Percentiles rank a stretch among this genome's conserved stretches.
Conservation (phyloP, 1,284 basidiomycete species). For the Ceratobasidium sp. region DNA sequence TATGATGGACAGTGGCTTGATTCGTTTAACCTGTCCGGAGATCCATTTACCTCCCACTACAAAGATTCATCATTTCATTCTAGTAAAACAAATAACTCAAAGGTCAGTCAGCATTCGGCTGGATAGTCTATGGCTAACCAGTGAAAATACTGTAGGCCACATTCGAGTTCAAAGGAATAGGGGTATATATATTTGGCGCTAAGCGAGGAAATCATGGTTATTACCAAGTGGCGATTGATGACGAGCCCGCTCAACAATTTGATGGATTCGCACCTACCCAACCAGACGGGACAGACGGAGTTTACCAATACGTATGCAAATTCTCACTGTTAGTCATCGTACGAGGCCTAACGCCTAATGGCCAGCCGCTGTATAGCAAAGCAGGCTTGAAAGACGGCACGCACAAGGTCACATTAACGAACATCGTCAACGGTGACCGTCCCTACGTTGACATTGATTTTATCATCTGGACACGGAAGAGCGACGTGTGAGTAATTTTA, state of each 20-base stretch:
- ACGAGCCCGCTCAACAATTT: neutral
- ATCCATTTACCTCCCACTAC: conserved; percentile 5
- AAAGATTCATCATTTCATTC: neutral
- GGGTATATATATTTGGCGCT: conserved; percentile 22
- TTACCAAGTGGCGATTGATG: conserved; percentile 8
- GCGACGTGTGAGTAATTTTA: neutral
- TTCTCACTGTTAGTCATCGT: no score
- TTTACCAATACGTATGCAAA: conserved; percentile 7
- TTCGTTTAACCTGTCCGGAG: neutral
- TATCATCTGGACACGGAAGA: conserved; percentile 8
- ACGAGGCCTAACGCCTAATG: neutral
- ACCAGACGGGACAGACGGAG: conserved; percentile 9
- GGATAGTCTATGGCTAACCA: neutral
- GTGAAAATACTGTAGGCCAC: neutral
- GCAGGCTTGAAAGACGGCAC: neutral
- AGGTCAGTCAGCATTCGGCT: neutral
- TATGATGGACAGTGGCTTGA: conserved; percentile 6
- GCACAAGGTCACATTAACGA: conserved; percentile 8
- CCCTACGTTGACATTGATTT: conserved; percentile 26
- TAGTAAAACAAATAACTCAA: conserved; percentile 1
- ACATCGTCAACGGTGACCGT: neutral
- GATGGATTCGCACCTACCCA: conserved; percentile 10
- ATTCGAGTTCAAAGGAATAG: conserved; percentile 6
- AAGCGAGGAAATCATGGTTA: conserved; percentile 20
- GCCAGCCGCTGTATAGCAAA: conserved; percentile 1